Base-by-base conservation (phyloP, 305 asterid genomes). In the Rubia tinctorum region DNA sequence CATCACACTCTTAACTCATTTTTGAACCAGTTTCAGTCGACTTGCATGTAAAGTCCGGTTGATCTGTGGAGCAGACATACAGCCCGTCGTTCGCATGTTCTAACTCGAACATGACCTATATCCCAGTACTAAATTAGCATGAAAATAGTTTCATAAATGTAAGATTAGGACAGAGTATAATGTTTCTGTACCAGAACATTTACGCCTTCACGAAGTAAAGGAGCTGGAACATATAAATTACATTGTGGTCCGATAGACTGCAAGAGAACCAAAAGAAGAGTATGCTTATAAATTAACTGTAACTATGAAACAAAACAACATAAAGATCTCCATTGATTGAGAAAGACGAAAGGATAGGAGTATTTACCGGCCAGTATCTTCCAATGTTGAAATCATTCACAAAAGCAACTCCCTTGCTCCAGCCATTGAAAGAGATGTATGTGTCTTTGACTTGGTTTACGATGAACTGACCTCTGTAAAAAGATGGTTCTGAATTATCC, bases 231-330 rank as follows among this genome's bases (percentile, higher is more conserved):
- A 67, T 91, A 94, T 71, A 94, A 94, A 80, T 84, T 90, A 84
- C 98, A 94, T 34, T 91, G 99, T 11, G 99, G 99, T 59, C 99
- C 97, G 75, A 73, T 82, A 39, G 91, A 83, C 99, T 94, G 92
- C 82, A 80, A 78, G 71, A 68, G 45, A 68, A 10, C 18, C 25
- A 30, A 70, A 34, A 55, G 55, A 47, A 69, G 44, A 49, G 30
- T 43, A 25, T 63, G 44, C 22, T 14, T 0, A 49, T 14, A 49
- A 4, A 49, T 49, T 4, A 0, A 15, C 49, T 43, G 44, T 44
- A 60, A 53, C 45, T 40, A 62, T 5, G 12, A 18, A 65, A 43
- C 47, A 65, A 18, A 66, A 44, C 39, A 66, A 66, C 59, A 18
- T 4, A 27, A 30, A 10, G 67, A 34, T 64, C 40, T 34, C 8